Percentiles rank a stretch among this genome's conserved stretches.
Evolutionary conservation across 2,329 filamentous ascomycete genomes (phyloP).

Genomic region (Epichloe elymi): DNA sequence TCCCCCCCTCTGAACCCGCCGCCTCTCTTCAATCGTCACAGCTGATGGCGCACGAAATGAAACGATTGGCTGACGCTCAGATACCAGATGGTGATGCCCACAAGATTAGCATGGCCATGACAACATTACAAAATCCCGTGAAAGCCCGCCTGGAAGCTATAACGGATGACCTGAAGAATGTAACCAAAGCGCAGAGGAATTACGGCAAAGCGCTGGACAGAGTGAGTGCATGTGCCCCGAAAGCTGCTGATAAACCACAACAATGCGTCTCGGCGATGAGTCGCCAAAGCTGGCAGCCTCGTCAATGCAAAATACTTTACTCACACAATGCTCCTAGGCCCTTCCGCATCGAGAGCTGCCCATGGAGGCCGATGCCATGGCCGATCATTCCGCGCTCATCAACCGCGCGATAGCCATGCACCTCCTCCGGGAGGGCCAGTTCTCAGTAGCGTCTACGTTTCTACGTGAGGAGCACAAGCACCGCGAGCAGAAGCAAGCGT

Average conservation of each 20-base stretch:
- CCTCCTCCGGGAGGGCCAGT: conserved; percentile 85
- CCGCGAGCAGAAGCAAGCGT: conserved; percentile 9
- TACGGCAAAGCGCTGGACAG: conserved; percentile 79
- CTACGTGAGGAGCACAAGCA: conserved; percentile 51
- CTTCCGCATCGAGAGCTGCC: conserved; percentile 48
- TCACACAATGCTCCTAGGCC: conserved; percentile 14
- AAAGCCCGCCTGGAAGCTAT: conserved; percentile 70
- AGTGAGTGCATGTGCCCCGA: conserved; percentile 28
- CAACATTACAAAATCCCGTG: conserved; percentile 74
- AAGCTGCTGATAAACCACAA: not conserved
- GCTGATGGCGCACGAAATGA: not conserved
- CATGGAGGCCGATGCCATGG: conserved; percentile 69
- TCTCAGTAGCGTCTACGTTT: conserved; percentile 75
- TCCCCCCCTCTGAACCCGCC: not conserved
- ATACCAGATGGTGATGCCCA: conserved; percentile 27
- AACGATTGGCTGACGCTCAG: conserved; percentile 8
- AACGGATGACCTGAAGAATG: conserved; percentile 68
- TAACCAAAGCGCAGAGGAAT: conserved; percentile 68
- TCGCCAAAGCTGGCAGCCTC: not conserved
- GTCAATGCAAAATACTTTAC: not conserved
- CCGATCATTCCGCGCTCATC: conserved; percentile 61
- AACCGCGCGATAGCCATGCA: conserved; percentile 96
- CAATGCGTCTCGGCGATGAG: too few species aligned
- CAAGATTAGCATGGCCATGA: conserved; percentile 59
- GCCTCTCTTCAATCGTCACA: not conserved